These are phyloP conservation scores for Hypoxylon rickii DNA, from an alignment of 495 filamentous ascomycete species.

Conservation along the genomic window DNA sequence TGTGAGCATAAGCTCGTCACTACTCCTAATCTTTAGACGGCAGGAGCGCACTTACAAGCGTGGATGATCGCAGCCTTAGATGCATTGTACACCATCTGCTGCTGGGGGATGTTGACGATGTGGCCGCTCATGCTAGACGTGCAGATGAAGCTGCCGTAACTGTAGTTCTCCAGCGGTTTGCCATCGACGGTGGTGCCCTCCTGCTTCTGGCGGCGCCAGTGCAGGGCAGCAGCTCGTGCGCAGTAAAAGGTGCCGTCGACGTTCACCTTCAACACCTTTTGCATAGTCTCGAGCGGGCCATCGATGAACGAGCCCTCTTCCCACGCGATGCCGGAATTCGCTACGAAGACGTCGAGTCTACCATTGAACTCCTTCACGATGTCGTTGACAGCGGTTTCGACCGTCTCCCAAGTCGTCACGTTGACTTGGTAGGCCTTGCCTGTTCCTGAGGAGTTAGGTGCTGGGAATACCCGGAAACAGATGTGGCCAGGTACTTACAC, in stretches of 20 bases:
- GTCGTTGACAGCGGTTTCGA: conserved; percentile 60
- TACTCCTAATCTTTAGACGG: neutral
- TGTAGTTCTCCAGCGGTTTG: conserved; percentile 67
- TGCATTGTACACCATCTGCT: conserved; percentile 85
- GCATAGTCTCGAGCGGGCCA: conserved; percentile 66
- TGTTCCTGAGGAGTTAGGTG: conserved; percentile 39
- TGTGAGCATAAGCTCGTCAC: neutral
- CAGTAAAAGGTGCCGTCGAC: conserved; percentile 84
- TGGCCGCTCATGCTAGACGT: conserved; percentile 84
- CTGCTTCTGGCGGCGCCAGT: conserved; percentile 64
- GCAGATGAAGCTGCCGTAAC: conserved; percentile 73
- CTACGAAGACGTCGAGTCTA: conserved; percentile 78
- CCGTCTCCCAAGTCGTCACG: conserved; percentile 61
- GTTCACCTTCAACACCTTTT: conserved; percentile 71
- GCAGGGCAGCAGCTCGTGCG: conserved; percentile 73
- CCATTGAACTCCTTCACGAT: conserved; percentile 72
- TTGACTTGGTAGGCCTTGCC: conserved; percentile 79
- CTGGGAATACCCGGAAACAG: neutral
- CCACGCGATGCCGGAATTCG: conserved; percentile 80
- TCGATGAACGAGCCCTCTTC: conserved; percentile 70
- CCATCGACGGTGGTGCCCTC: conserved; percentile 70
- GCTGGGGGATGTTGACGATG: conserved; percentile 85
- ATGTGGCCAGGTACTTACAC: conserved; percentile 55
- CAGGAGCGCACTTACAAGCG: conserved; percentile 60
- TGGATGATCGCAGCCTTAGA: conserved; percentile 87